phyloP scores from a whole-genome alignment of 495 filamentous ascomycete species.

The Diplogelasinospora grovesii region DNA sequence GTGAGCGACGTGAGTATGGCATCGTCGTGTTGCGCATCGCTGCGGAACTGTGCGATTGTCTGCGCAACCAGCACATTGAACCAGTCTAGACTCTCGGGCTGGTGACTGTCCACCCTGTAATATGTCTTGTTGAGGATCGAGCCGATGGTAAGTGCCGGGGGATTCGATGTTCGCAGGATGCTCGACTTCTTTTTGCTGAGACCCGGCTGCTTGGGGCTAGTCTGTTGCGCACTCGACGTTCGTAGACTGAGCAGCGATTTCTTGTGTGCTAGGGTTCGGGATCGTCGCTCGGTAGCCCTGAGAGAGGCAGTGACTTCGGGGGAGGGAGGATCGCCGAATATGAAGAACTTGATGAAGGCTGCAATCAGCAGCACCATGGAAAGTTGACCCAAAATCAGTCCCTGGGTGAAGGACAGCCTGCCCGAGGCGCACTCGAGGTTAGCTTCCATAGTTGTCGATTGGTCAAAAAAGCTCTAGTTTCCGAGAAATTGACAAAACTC shows the following conservation, averaged over 20 bases:
- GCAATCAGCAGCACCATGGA: constrained; percentile 84
- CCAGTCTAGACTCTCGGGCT: constrained; percentile 98
- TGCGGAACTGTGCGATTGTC: constrained; percentile 90
- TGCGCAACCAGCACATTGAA: constrained; percentile 98
- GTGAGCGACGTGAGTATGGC: constrained; percentile 95
- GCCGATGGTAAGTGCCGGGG: constrained; percentile 62
- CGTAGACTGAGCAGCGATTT: constrained; percentile 58
- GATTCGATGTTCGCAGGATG: constrained; percentile 59
- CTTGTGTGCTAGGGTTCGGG: constrained; percentile 56
- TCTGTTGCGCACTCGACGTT: constrained; percentile 32
- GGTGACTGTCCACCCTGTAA: constrained; percentile 92
- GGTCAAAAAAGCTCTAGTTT: too few relatives aligned
- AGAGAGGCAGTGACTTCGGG: constrained; percentile 63
- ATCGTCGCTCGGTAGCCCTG: constrained; percentile 61
- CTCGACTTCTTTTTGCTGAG: constrained; percentile 68
- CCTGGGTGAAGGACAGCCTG: constrained; percentile 86
- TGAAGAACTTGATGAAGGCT: constrained; percentile 99
- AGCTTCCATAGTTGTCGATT: too few relatives aligned
- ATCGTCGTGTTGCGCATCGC: constrained; percentile 81
- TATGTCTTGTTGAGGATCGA: constrained; percentile 95
- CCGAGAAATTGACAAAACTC: constrained; percentile 17
- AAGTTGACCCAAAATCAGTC: constrained; percentile 87
- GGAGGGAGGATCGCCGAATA: constrained; percentile 88
- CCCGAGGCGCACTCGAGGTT: constrained; percentile 1
- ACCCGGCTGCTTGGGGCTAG: constrained; percentile 21